Evolutionary conservation across 768 basidiomycete species (phyloP).

Genomic region (Collybia sp.): DNA sequence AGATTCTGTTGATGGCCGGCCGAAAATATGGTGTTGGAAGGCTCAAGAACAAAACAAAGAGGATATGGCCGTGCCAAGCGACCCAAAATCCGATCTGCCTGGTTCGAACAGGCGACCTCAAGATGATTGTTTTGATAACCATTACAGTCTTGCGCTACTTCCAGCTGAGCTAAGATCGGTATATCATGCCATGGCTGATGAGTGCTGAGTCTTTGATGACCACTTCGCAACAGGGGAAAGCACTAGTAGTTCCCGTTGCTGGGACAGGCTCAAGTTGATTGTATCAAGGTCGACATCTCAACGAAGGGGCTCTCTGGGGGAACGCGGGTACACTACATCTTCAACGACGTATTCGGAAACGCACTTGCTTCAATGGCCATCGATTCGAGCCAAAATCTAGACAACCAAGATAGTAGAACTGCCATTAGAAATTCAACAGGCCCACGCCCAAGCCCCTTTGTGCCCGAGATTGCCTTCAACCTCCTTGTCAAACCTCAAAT

Average conservation of each 20-base stretch:
- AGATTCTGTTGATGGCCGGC: too few relatives aligned
- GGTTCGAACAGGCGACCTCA: constrained; percentile 61
- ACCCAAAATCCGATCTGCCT: constrained; percentile 42
- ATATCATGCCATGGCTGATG: too few relatives aligned
- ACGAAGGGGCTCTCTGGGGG: constrained; percentile 98
- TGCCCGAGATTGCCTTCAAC: constrained; percentile 96
- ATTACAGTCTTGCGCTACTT: constrained; percentile 47
- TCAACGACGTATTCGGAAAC: constrained; percentile 95
- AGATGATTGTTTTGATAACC: constrained; percentile 27
- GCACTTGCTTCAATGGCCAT: constrained; percentile 88
- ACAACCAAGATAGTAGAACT: constrained; percentile 92
- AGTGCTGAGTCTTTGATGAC: too few relatives aligned
- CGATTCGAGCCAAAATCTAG: constrained; percentile 87
- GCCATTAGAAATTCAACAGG: constrained; percentile 99
- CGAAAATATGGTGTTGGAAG: too few relatives aligned
- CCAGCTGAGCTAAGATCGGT: constrained; percentile 45
- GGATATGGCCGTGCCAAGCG: too few relatives aligned
- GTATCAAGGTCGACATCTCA: constrained; percentile 92
- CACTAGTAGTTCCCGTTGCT: too few relatives aligned
- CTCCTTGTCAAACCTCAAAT: constrained; percentile 97
- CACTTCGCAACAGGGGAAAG: too few relatives aligned
- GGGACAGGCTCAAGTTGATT: too few relatives aligned
- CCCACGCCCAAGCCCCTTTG: constrained; percentile 92
- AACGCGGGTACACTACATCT: constrained; percentile 98
- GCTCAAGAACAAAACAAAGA: too few relatives aligned